Percentiles rank a stretch among this genome's conserved stretches.
Evolutionary conservation across 768 basidiomycete species (phyloP).

Genomic region (Russula compacta): DNA sequence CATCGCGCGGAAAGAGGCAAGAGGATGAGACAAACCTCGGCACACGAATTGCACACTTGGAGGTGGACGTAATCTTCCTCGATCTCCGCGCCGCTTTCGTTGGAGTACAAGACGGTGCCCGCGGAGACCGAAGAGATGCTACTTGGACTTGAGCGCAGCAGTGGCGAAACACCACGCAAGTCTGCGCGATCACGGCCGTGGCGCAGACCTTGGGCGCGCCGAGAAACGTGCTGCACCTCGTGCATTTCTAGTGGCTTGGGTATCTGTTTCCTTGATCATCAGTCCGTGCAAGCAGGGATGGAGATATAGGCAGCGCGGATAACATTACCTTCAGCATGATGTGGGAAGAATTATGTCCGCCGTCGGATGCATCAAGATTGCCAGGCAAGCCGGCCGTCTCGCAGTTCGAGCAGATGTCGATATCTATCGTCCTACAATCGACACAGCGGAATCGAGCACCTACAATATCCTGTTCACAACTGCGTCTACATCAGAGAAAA

Average conservation of each 20-base stretch:
- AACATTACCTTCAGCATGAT: conserved; percentile 81
- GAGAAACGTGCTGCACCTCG: conserved; percentile 53
- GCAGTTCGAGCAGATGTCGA: conserved; percentile 82
- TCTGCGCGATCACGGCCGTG: conserved; percentile 2
- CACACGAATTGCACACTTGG: conserved; percentile 14
- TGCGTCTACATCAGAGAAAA: conserved; percentile 25
- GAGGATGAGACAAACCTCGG: conserved; percentile 2
- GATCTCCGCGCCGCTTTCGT: neutral
- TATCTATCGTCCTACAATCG: conserved; percentile 42
- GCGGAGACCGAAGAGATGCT: conserved; percentile 12
- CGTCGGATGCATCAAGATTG: conserved; percentile 66
- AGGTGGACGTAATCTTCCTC: conserved; percentile 12
- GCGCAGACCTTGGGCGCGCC: conserved; percentile 11
- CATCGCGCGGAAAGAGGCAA: neutral
- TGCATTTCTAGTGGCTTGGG: conserved; percentile 70
- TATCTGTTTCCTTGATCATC: conserved; percentile 43
- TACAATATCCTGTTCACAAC: conserved; percentile 83
- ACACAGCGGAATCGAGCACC: conserved; percentile 92
- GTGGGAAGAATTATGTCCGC: conserved; percentile 76
- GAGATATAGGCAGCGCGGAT: conserved; percentile 1
- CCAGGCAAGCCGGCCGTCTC: conserved; percentile 82
- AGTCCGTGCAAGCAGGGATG: neutral
- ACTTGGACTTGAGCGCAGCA: conserved; percentile 16
- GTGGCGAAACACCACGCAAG: neutral
- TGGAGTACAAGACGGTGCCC: conserved; percentile 5